Base-by-base conservation (phyloP, 176 grass and related monocot genomes). In the Pontederia paniculata region DNA sequence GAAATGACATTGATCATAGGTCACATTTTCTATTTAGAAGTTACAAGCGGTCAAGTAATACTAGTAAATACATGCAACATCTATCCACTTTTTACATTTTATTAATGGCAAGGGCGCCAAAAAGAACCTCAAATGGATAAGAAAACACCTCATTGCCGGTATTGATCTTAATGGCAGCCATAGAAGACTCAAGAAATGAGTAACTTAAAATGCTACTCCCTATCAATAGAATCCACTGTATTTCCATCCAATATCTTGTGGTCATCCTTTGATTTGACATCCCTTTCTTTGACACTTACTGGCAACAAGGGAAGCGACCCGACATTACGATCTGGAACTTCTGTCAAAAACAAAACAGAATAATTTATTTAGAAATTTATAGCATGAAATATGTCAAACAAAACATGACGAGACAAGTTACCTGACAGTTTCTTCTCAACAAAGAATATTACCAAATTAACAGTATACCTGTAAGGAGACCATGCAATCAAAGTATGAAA, bases 391-490 rank as follows among this genome's bases (percentile, higher is more conserved):
- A 45, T 68, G 20, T 49, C 48, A 28, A n/a, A 15, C 13, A 9
- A 20, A 23, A 21, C 17, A 43, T 17, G 12, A 41, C 11, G 44
- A 57, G 62, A 44, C 62, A 5, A 41, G 66, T 54, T 81, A 84
- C 88, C 88, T 69, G 81, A 68, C 23, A 95, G 74, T 62, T 77
- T 95, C 55, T 68, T 88, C 66, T 95, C 89, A 73, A 95, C 43
- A 66, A 95, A 88, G 59, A 84, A 95, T 12, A 88, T 78, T 22
- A 88, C 89, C 68, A 95, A 82, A 72, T 88, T 88, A 50, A 95
- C 89, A 57, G 89, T 88, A 70, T 95, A 95, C 89, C 89, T 95
- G 64, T 9, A 11, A 42, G 52, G 50, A 76, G 44, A 73, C 17
- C 74, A 52, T 60, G 16, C 0, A 37, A 78, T 10, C 44, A 44